phyloP scores from a whole-genome alignment of 495 filamentous ascomycete species.

The Penicillium soppii region DNA sequence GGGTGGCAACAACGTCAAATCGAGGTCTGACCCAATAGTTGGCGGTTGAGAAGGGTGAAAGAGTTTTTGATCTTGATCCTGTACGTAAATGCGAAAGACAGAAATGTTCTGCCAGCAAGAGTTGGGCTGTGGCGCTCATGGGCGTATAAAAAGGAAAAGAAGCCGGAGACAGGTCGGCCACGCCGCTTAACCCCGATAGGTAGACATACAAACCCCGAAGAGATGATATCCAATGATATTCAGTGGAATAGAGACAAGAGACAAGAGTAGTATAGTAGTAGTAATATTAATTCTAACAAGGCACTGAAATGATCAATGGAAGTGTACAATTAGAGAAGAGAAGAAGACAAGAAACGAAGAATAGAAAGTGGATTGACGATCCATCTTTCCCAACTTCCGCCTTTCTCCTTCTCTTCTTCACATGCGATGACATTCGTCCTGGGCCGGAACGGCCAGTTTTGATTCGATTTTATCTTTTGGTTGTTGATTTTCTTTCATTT shows the following conservation, averaged over 20 bases:
- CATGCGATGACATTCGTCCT: conserved; percentile 24
- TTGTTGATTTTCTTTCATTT: neutral
- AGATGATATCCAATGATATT: conserved; percentile 2
- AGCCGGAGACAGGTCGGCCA: conserved; percentile 23
- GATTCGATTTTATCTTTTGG: neutral
- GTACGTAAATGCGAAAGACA: conserved; percentile 6
- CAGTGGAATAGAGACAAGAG: conserved; percentile 1
- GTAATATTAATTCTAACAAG: too few species aligned
- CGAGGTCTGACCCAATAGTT: conserved; percentile 23
- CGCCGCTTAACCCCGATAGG: conserved; percentile 29
- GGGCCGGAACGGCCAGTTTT: conserved; percentile 34
- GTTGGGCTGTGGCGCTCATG: conserved; percentile 14
- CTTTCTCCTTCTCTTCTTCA: conserved; percentile 13
- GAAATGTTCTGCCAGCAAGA: conserved; percentile 13
- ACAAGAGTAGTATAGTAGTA: too few species aligned
- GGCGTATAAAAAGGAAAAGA: conserved; percentile 8
- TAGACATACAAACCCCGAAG: conserved; percentile 10
- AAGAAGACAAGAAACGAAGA: too few species aligned
- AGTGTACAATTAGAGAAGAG: conserved; percentile 1
- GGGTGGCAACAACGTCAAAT: conserved; percentile 17
- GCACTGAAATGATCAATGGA: conserved; percentile 15
- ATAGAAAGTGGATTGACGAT: conserved; percentile 10
- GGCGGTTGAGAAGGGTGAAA: conserved; percentile 12
- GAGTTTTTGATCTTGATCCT: conserved; percentile 1
- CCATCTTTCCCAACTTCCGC: conserved; percentile 15